These are phyloP conservation scores for Exophiala phaeomuriformis DNA, from an alignment of 2,329 filamentous ascomycete species.

Conservation along the genomic window DNA sequence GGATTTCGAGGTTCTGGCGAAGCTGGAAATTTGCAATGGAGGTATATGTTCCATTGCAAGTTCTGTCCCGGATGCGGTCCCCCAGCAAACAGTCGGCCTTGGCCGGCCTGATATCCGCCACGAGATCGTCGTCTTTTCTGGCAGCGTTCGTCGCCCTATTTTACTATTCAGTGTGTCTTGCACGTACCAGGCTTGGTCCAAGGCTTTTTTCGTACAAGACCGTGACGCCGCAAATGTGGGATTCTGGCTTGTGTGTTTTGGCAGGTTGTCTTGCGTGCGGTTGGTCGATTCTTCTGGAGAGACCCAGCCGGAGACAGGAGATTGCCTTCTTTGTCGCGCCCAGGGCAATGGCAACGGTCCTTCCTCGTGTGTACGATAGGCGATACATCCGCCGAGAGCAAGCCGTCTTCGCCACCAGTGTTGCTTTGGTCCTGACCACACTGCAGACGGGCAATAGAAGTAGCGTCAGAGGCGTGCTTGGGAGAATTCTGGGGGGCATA, in stretches of 20 bases:
- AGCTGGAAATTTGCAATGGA: constrained; percentile 68
- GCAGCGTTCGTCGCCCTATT: constrained; percentile 70
- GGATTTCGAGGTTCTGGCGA: constrained; percentile 57
- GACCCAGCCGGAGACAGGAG: constrained; percentile 57
- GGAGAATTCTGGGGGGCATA: constrained; percentile 22
- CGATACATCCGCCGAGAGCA: constrained; percentile 31
- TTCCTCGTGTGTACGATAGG: constrained; percentile 61
- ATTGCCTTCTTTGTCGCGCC: constrained; percentile 75
- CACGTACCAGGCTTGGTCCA: constrained; percentile 66
- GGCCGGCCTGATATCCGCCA: constrained; percentile 54
- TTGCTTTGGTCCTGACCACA: constrained; percentile 22
- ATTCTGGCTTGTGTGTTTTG: constrained; percentile 58
- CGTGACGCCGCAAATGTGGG: constrained; percentile 49
- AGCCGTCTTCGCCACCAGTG: constrained; percentile 25
- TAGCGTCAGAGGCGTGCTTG: constrained; percentile 23
- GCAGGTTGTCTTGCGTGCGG: constrained; percentile 69
- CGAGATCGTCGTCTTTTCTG: constrained; percentile 68
- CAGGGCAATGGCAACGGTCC: constrained; percentile 63
- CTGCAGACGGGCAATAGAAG: constrained; percentile 8
- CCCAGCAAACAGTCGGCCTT: constrained; percentile 31
- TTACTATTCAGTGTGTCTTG: constrained; percentile 77
- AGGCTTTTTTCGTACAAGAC: constrained; percentile 52
- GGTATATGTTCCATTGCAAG: constrained; percentile 68
- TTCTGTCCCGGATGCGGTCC: constrained; percentile 52
- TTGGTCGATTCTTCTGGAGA: constrained; percentile 73